A percentile compares a stretch with the other conserved stretches of the same genome.
Conservation (phyloP, 176 grass and related monocot genomes). For the Hyparrhenia diplandra region DNA sequence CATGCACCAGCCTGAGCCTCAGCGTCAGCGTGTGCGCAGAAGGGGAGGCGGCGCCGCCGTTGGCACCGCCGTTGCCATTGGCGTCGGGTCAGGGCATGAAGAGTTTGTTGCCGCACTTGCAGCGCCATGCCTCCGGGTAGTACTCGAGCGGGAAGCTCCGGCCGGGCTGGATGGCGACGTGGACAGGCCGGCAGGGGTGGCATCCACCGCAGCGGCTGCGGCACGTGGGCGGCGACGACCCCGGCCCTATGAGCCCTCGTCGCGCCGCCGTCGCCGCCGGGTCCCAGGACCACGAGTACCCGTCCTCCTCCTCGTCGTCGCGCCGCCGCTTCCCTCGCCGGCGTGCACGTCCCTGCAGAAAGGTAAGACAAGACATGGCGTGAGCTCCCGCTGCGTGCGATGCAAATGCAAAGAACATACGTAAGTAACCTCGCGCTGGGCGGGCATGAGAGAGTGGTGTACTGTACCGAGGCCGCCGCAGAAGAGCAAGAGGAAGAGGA, state of each 20-base stretch:
- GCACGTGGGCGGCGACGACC: slow-evolving; percentile 80
- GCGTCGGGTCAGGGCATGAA: slow-evolving; percentile 49
- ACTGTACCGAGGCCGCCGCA: slow-evolving; percentile 25
- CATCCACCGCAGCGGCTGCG: slow-evolving; percentile 59
- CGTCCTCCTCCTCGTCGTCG: background rate
- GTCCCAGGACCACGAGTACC: slow-evolving; percentile 38
- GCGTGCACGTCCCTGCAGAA: slow-evolving; percentile 28
- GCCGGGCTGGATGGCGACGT: slow-evolving; percentile 75
- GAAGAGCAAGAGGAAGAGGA: slow-evolving; percentile 18
- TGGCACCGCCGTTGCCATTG: too few species aligned
- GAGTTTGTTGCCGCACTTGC: slow-evolving; percentile 85
- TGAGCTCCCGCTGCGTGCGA: background rate
- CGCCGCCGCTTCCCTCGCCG: background rate
- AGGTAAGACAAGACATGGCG: background rate
- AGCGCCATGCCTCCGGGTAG: slow-evolving; percentile 92
- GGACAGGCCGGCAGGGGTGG: slow-evolving; percentile 58
- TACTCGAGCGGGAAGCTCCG: slow-evolving; percentile 69
- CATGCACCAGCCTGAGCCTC: background rate
- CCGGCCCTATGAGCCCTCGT: slow-evolving; percentile 57
- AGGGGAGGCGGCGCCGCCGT: background rate
- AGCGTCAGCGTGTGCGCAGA: background rate
- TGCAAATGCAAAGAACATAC: background rate
- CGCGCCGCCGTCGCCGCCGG: slow-evolving; percentile 1
- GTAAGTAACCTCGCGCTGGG: too few species aligned
- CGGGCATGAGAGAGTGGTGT: too few species aligned